These are phyloP conservation scores for Aurifilum marmelostoma DNA, from an alignment of 2,329 filamentous ascomycete species.

Conservation along the genomic window DNA sequence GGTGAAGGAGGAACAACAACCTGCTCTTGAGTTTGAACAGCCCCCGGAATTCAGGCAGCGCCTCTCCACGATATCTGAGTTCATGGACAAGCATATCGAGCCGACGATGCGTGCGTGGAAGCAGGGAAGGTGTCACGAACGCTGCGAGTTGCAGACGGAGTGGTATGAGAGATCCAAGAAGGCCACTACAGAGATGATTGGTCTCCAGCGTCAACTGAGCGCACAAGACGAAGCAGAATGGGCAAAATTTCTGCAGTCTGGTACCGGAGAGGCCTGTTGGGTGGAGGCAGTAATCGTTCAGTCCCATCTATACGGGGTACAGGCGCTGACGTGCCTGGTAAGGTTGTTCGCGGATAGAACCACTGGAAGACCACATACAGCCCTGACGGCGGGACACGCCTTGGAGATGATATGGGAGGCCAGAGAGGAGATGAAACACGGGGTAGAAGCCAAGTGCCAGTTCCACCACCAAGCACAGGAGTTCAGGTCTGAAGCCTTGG, in stretches of 20 bases:
- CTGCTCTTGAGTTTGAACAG: neutral
- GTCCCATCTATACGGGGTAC: neutral
- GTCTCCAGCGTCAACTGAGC: neutral
- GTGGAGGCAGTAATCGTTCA: neutral
- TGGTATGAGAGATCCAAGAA: too few species aligned
- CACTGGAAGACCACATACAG: neutral
- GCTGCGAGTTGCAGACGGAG: neutral
- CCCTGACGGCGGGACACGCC: neutral
- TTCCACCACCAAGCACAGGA: neutral
- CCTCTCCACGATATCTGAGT: neutral
- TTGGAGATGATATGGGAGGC: too few species aligned
- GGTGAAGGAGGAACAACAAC: neutral
- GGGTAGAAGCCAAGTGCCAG: neutral
- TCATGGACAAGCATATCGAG: neutral
- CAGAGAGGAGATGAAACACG: neutral
- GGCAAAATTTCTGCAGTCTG: neutral
- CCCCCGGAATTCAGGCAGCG: neutral
- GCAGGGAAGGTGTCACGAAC: neutral
- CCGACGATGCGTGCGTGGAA: neutral
- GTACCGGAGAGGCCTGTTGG: neutral
- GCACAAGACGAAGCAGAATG: neutral
- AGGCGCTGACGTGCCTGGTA: neutral
- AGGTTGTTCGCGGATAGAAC: neutral
- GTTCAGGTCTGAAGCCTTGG: neutral
- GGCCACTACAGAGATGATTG: neutral